Percentiles rank a stretch among this genome's conserved stretches.
Evolutionary conservation across 2,329 filamentous ascomycete genomes (phyloP).

Genomic region (Dothideomycetidae sp.): DNA sequence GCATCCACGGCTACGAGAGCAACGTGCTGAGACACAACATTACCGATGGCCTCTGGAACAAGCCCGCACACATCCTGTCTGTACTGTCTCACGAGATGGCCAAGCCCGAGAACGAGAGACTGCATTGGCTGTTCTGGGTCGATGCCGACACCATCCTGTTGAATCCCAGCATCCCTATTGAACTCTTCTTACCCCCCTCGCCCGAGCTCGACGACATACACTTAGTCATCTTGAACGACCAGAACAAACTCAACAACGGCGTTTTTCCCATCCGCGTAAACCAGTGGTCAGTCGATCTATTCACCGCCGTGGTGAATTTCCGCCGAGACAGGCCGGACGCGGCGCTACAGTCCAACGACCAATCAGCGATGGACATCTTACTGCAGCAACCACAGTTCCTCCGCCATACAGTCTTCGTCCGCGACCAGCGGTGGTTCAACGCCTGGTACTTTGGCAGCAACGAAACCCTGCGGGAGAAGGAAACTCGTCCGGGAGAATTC

Average conservation of each 20-base stretch:
- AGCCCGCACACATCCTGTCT: too few species aligned
- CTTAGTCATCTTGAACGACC: conserved; percentile 18
- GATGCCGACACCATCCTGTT: conserved; percentile 19
- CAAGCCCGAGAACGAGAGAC: conserved; percentile 1
- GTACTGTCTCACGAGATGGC: conserved; percentile 3
- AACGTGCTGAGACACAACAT: conserved; percentile 22
- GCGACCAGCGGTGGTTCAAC: conserved; percentile 18
- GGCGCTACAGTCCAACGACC: conserved; percentile 14
- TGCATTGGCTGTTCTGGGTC: conserved; percentile 13
- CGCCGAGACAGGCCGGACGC: conserved; percentile 11
- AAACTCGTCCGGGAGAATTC: too few species aligned
- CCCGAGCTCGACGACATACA: conserved; percentile 16
- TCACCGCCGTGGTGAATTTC: conserved; percentile 16
- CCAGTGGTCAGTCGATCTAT: conserved; percentile 15
- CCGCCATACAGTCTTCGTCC: conserved; percentile 12
- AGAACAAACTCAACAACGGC: conserved; percentile 18
- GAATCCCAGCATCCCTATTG: conserved; percentile 19
- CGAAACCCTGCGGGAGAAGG: too few species aligned
- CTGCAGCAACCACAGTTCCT: conserved; percentile 9
- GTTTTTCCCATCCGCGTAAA: conserved; percentile 21
- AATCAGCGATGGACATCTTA: conserved; percentile 11
- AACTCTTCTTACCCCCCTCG: conserved; percentile 21
- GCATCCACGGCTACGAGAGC: conserved; percentile 24
- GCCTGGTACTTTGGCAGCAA: too few species aligned
- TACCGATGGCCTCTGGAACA: too few species aligned